Evolutionary conservation across 345 rosid species (phyloP), one percentile per base, ranked within the genome.

Genomic region (Linum trigynum): DNA sequence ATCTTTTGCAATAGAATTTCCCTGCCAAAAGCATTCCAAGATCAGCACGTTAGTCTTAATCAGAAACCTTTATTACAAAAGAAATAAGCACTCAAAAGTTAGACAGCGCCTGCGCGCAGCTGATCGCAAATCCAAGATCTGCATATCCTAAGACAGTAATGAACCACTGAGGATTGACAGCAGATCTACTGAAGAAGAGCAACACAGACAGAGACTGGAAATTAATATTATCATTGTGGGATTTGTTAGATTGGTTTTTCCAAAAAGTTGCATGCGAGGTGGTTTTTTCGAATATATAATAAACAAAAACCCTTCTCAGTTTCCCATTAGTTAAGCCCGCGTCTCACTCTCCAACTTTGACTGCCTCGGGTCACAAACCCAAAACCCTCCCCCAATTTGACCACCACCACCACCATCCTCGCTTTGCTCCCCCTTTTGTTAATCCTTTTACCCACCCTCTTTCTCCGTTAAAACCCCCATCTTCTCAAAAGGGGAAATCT

Each of bases 21-120:
- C 81, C 97, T 94, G 77, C 53, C 23, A 60, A 66, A 50, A 58
- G 56, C 56, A 72, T 50, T 48, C 35, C 7, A 17, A 17, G 7
- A 73, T 50, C 37, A 62, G 55, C 48, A 57, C 72, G 62, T 56
- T 57, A 72, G 56, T 10, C 23, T 10, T 39, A 43, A 39, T 23
- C 5, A 67, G 5, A 32, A 58, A 37, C 23, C 41, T 15, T 23
- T 8, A 42, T 7, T 12, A 41, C 8, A 11, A 35, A 50, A 23
- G 10, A 41, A 7, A 4, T 39, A 23, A 57, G 39, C 10, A 72
- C 50, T 32, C 9, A 59, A 67, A 37, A 67, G 14, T 37, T 62
- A 63, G 45, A 65, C 58, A 41, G 23, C 96, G 92, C 76, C 97
- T 82, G 74, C 99, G 90, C 38, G 88, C 80, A 73, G 99, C 91